Evolutionary conservation across 208 protist species (phyloP).

Genomic region (Trypanosoma vivax): DNA sequence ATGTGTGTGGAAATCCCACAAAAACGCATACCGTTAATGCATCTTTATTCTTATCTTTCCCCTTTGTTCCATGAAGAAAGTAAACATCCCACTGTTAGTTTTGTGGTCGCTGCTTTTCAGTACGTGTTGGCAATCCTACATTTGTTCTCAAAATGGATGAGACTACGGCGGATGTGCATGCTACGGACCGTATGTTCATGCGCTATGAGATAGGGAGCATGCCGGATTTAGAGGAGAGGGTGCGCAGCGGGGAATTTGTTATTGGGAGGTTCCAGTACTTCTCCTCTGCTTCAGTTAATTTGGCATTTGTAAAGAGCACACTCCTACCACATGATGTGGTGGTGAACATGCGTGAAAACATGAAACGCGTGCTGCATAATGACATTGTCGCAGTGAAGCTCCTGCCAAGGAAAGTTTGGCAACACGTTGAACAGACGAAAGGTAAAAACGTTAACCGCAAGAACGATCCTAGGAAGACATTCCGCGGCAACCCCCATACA

Average conservation of each 20-base stretch:
- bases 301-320: conserved; percentile 49
- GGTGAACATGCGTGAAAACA: conserved; percentile 25
- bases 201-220: conserved; percentile 37
- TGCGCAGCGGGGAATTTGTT: conserved; percentile 43
- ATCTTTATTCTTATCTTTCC: too few relatives aligned
- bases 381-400: conserved; percentile 76
- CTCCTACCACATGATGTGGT: conserved; percentile 46
- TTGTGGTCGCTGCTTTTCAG: too few relatives aligned
- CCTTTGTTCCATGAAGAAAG: too few relatives aligned
- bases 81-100: too few relatives aligned
- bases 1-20: too few relatives aligned
- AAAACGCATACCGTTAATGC: too few relatives aligned
- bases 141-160: not conserved
- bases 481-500: too few relatives aligned
- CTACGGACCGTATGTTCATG: not conserved
- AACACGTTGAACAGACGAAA: conserved; percentile 10
- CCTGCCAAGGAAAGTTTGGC: conserved; percentile 47
- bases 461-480: not conserved
- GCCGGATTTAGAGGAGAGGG: conserved; percentile 30
- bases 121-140: too few relatives aligned
- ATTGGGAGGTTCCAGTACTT: conserved; percentile 48
- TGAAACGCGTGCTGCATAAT: conserved; percentile 30
- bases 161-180: not conserved
- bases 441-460: conserved; percentile 2
- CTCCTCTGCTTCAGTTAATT: conserved; percentile 24